These are phyloP conservation scores for Vachellia collinsii DNA, from an alignment of 306 rosid genomes.

Conservation along the genomic window DNA sequence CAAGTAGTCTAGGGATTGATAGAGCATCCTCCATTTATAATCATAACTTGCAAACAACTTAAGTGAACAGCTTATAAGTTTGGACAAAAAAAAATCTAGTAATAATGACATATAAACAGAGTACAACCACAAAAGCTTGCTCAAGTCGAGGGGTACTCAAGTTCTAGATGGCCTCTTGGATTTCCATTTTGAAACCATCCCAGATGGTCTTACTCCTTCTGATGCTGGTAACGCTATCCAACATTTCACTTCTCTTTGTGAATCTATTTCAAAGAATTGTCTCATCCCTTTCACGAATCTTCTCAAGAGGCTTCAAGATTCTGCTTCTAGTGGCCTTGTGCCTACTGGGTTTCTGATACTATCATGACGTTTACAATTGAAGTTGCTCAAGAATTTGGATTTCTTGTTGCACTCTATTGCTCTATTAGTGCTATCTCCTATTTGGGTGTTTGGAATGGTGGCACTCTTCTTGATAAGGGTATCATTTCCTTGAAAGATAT, in stretches of 20 bases:
- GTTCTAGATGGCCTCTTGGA: not conserved
- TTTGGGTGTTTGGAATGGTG: not conserved
- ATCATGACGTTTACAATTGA: not conserved
- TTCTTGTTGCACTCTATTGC: slow-evolving; percentile 15
- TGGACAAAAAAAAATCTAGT: too few relatives aligned
- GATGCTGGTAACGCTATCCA: not conserved
- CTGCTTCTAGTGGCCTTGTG: not conserved
- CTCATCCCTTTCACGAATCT: not conserved
- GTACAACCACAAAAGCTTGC: not conserved
- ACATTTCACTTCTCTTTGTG: not conserved
- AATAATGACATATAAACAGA: not conserved
- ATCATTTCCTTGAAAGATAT: not conserved
- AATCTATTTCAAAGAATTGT: not conserved
- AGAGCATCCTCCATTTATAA: too few relatives aligned
- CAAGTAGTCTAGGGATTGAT: too few relatives aligned
- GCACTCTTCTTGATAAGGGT: not conserved
- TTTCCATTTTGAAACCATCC: not conserved
- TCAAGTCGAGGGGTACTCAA: not conserved
- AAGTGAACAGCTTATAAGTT: too few relatives aligned
- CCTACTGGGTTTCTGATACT: not conserved
- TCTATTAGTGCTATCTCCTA: not conserved
- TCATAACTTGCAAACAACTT: too few relatives aligned
- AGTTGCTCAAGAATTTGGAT: not conserved
- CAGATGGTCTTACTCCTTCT: not conserved
- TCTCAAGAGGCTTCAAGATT: not conserved